Base-by-base conservation (phyloP, 805 yeast species). In the Komagataella populi region DNA sequence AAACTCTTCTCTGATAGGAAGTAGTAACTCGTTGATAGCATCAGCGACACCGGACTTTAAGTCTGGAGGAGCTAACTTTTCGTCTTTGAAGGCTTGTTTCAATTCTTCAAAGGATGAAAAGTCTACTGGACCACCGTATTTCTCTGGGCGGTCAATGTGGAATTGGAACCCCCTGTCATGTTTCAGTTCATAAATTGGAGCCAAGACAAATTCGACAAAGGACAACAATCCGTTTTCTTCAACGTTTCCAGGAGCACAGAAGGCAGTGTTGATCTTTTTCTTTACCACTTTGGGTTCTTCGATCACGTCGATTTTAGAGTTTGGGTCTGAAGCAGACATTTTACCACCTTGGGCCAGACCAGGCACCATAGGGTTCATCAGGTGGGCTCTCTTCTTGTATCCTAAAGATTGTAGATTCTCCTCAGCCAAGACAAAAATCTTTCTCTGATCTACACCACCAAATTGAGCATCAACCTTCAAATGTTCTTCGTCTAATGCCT, bases 361-460 rank as follows among this genome's bases (percentile, higher is more conserved):
- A 49, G 99, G 99, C 48, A 95, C 96, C 98, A 93, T 91, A 51
- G 89, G 91, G 72, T 93, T 93, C 99, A 93, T 93, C 64, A 93
- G 75, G 71, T 93, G 99, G 30, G 95, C 99, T 67, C 99, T 84
- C 76, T 93, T 93, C 71, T 86, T 87, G 83, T 91, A 93, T 46
- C 97, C 97, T 52, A 93, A 62, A 49, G 80, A 64, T 46, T 83
- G 90, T 64, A 93, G 78, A 70, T 86, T 84, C 71, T 93, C 99
- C 69, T 93, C 99, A 6, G 99, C 98, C 51, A 93, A 76, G 23
- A 89, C 97, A 59, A 93, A 93, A 63, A 93, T 93, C 72, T 93
- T 93, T 71, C 99, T 83, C 73, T 93, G 99, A 69, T 93, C 99
- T 51, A 93, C 96, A 67, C 99, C 99, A 58, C 99, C 99, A 62